A percentile compares a stretch with the other conserved stretches of the same genome.
These are phyloP conservation scores for Cladosporium sp. DNA, from an alignment of 2,329 filamentous ascomycete species.

Conservation along the genomic window DNA sequence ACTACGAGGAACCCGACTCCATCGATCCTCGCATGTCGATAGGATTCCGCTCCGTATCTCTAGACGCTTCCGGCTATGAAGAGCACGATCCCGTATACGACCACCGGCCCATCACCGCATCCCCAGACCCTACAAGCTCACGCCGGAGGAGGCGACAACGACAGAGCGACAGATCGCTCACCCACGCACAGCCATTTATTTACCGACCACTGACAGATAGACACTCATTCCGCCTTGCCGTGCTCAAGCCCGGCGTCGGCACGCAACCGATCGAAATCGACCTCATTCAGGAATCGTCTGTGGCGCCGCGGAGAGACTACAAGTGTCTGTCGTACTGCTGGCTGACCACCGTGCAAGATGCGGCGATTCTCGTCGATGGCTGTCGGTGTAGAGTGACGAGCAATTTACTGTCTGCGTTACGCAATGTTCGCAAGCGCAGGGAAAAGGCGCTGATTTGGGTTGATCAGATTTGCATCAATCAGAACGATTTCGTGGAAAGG, in stretches of 20 bases:
- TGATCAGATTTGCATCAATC: constrained; percentile 28
- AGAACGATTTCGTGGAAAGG: constrained; percentile 28
- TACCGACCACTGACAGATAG: constrained; percentile 26
- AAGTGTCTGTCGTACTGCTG: constrained; percentile 28
- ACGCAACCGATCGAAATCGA: constrained; percentile 18
- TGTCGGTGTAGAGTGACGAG: constrained; percentile 26
- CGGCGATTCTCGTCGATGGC: constrained; percentile 27
- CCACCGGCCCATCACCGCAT: constrained; percentile 19
- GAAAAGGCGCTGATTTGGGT: constrained; percentile 30
- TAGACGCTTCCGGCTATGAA: constrained; percentile 18
- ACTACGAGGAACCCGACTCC: constrained; percentile 23
- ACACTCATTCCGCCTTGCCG: constrained; percentile 24
- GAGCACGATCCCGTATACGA: constrained; percentile 18
- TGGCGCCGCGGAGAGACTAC: constrained; percentile 20
- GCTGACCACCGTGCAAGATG: constrained; percentile 22
- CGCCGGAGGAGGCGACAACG: constrained; percentile 20
- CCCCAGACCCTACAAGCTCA: constrained; percentile 18
- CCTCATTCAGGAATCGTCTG: constrained; percentile 24
- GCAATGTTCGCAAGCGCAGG: constrained; percentile 22
- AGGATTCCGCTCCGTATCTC: constrained; percentile 21
- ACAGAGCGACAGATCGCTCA: constrained; percentile 17
- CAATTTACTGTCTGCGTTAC: constrained; percentile 25
- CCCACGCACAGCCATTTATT: constrained; percentile 17
- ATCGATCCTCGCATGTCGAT: constrained; percentile 24
- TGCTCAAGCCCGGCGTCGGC: constrained; percentile 23